Evolutionary conservation across 495 filamentous ascomycete genomes (phyloP), one percentile per base, ranked within the genome.

Genomic region (Neurospora sp.): DNA sequence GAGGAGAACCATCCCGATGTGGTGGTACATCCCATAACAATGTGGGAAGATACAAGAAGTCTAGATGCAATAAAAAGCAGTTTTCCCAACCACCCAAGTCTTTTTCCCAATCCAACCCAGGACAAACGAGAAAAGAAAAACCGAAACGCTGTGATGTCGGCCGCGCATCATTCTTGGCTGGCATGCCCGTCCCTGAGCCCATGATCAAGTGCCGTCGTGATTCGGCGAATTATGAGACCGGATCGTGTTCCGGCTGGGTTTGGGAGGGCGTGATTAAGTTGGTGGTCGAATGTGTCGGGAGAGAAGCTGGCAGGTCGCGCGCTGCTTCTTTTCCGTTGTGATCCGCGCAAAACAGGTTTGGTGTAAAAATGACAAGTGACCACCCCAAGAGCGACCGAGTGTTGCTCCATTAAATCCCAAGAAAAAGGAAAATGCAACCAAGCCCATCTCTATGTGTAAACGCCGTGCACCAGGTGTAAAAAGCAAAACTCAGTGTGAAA

Each of bases 11-110:
- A 73, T 72, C 20, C 18, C 70, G 53, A 39, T 16, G 35, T 31
- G 35, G 46, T 41, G 65, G 38, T 41, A 61, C 31, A 69, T 73
- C 73, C 71, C 69, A 78, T 74, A 73, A 41, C 35, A 77, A 73
- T 71, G 53, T 65, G 53, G 53, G 53, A 82, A 74, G 80, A 77
- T 80, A 73, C 75, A 59, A 81, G 78, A 80, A 76, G 79, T 85
- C 81, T 83, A 84, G 82, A 83, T 84, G 82, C 81, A 40, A 73
- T 73, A 76, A 71, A 69, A 77, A 77, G 74, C 77, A 79, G 76
- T 80, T 83, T 84, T 79, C 79, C 82, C 69, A 72, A 74, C 76
- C 69, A 79, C 70, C 68, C 81, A 74, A 72, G 74, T 73, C 73
- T 78, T 80, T 78, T 80, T 76, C 80, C 74, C 75, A 79, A 70